Evolutionary conservation across 345 rosid species (phyloP).

Genomic region (Gossypium bickii): DNA sequence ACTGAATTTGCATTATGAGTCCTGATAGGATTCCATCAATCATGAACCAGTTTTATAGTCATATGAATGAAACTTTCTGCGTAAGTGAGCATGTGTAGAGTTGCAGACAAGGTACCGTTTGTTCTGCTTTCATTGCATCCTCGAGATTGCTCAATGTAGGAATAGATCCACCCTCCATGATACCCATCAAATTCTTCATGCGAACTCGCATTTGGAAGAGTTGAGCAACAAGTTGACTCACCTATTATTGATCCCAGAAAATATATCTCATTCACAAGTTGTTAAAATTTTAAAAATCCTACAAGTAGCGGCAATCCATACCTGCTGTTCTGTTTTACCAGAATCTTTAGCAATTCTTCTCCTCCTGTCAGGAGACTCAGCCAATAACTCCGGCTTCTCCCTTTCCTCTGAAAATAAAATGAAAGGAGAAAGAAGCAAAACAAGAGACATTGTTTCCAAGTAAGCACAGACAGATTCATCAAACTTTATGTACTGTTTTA

Average conservation of each 20-base stretch:
- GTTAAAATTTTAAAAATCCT: background rate
- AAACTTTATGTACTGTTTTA: background rate
- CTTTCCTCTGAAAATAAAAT: slow-evolving; percentile 17
- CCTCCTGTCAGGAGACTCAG: slow-evolving; percentile 78
- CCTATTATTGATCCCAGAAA: slow-evolving; percentile 38
- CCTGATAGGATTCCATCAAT: background rate
- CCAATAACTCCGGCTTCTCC: slow-evolving; percentile 85
- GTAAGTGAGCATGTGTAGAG: slow-evolving; percentile 1
- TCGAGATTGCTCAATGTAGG: slow-evolving; percentile 85
- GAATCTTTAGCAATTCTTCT: slow-evolving; percentile 80
- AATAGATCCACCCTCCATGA: slow-evolving; percentile 90
- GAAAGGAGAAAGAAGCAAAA: no score
- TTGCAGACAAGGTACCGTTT: slow-evolving; percentile 45
- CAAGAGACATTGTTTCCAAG: background rate
- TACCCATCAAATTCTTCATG: slow-evolving; percentile 96
- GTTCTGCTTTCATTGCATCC: slow-evolving; percentile 63
- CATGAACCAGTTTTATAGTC: background rate
- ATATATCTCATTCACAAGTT: slow-evolving; percentile 10
- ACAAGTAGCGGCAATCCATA: slow-evolving; percentile 20
- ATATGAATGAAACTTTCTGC: background rate
- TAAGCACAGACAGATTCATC: background rate
- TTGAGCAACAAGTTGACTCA: slow-evolving; percentile 93
- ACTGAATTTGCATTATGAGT: background rate
- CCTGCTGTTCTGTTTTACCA: slow-evolving; percentile 91
- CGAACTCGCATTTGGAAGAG: slow-evolving; percentile 91